Evolutionary conservation across 805 yeast species (phyloP), one percentile per base, ranked within the genome.

Genomic region (Metschnikowia koreensis): DNA sequence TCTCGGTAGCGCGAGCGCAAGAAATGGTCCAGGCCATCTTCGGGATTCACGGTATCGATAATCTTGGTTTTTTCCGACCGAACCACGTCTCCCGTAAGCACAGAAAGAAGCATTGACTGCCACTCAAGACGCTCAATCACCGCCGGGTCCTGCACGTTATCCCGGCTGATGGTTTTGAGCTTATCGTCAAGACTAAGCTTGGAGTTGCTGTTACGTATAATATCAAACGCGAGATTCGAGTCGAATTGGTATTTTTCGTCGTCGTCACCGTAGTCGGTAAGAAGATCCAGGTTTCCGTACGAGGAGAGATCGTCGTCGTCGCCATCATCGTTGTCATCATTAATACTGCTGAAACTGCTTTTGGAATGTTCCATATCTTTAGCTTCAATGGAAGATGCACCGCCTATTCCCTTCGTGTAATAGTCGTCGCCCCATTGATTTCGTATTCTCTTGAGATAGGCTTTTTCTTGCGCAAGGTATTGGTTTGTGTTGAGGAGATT

Each of bases 31-130:
- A 71, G 75, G 31, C 65, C 64, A 39, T 66, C 70, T 39, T 68
- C 69, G 0, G 67, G 60, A 55, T 63, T 68, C 27, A 68, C 65
- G 37, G 79, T 83, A 47, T 78, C 80, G 13, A 81, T 83, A 50
- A 88, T 76, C 67, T 85, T 85, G 4, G 89, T 85, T 69, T 93
- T 94, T 63, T 94, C 99, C 11, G 93, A 86, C 36, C 86, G 81
- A 17, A 94, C 91, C 48, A 94, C 96, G 67, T 94, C 98, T 59
- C 99, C 98, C 2, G 96, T 93, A 36, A 94, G 79, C 3, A 94
- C 98, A 2, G 91, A 80, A 10, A 88, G 80, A 45, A 94, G 76
- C 96, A 94, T 90, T 0, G 93, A 81, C 68, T 94, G 98, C 99
- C 99, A 94, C 69, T 91, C 97, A 11, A 92, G 73, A 45, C 98